These are phyloP conservation scores for Nemophila menziesii DNA, from an alignment of 257 asterid species.

Conservation along the genomic window DNA sequence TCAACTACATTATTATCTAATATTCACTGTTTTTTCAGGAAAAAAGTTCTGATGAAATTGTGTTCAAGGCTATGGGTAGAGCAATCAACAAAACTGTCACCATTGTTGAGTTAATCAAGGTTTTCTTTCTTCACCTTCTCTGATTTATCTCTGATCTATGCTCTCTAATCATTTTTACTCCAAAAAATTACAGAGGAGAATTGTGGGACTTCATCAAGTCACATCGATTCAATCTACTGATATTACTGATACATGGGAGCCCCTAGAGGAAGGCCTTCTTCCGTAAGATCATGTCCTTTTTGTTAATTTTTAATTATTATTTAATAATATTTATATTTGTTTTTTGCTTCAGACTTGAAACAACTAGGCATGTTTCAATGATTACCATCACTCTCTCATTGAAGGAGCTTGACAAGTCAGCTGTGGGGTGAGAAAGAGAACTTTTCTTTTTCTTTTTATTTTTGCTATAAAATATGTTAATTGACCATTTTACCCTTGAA, in stretches of 20 bases:
- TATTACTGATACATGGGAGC: conserved; percentile 95
- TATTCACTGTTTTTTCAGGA: conserved; percentile 22
- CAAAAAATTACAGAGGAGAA: conserved; percentile 54
- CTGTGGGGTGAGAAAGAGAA: conserved; percentile 55
- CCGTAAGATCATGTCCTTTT: conserved; percentile 73
- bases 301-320: conserved; percentile 6
- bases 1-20: not conserved
- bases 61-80: conserved; percentile 70
- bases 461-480: conserved; percentile 31
- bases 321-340: conserved; percentile 7
- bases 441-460: conserved; percentile 5
- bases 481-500: not conserved
- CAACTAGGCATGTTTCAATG: conserved; percentile 91
- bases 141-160: not conserved
- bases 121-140: conserved; percentile 5
- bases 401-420: conserved; percentile 48
- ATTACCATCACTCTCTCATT: conserved; percentile 73
- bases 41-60: conserved; percentile 48
- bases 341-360: conserved; percentile 47
- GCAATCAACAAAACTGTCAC: conserved; percentile 64
- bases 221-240: conserved; percentile 77
- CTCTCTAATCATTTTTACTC: conserved; percentile 11
- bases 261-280: conserved; percentile 95
- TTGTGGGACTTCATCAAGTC: conserved; percentile 91
- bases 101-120: conserved; percentile 62